A percentile compares a stretch with the other conserved stretches of the same genome.
phyloP scores from a whole-genome alignment of 352 stramenopile species.

The Phytophthora citricola region DNA sequence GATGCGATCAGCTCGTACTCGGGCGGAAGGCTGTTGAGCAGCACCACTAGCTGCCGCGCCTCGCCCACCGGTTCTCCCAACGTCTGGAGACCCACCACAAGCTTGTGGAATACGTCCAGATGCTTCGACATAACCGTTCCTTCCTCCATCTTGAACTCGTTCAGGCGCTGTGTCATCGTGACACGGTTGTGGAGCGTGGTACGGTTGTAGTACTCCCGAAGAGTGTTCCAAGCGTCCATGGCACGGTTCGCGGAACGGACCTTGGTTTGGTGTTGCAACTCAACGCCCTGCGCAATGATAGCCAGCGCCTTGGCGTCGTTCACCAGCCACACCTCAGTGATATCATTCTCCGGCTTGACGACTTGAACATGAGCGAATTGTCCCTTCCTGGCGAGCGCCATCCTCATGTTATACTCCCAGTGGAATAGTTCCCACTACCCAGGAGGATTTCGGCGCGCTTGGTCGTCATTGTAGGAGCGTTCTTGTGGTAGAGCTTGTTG shows the following conservation, averaged over 20 bases:
- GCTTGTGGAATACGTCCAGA: background rate
- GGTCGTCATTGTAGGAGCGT: background rate
- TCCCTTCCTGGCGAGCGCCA: conserved; percentile 19
- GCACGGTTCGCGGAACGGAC: conserved; percentile 11
- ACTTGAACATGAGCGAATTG: conserved; percentile 6
- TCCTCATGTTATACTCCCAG: background rate
- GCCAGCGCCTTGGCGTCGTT: conserved; percentile 31
- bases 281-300: conserved; percentile 34
- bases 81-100: background rate
- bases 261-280: conserved; percentile 24
- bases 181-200: conserved; percentile 39
- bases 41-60: background rate
- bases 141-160: conserved; percentile 40
- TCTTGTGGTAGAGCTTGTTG: background rate
- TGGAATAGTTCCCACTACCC: background rate
- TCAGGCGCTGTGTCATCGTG: conserved; percentile 19
- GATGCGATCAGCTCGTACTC: conserved; percentile 1
- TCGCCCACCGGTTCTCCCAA: background rate
- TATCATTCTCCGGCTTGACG: conserved; percentile 15
- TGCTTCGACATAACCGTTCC: background rate
- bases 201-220: conserved; percentile 33
- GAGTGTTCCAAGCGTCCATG: conserved; percentile 20
- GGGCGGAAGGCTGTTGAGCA: background rate
- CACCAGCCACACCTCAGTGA: conserved; percentile 22
- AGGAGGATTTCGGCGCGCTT: background rate